Base-by-base conservation (phyloP, 129 eudicot genomes). In the Helichrysum umbraculigerum region DNA sequence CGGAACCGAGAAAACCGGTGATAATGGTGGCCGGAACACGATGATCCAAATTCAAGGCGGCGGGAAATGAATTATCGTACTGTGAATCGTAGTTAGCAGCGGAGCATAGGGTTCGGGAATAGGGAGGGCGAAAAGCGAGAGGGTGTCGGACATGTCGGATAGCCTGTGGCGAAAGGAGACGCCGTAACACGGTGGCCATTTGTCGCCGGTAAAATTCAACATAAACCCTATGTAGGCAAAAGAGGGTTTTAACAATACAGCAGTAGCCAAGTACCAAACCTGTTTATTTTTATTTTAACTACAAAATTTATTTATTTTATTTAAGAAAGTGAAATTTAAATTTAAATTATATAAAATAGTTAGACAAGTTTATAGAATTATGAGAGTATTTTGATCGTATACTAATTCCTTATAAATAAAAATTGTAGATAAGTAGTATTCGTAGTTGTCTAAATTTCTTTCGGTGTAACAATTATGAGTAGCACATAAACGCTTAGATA, bases 1-100 rank as follows among this genome's bases (percentile, higher is more conserved):
- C 98, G 32, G 98, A 90, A 79, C 98, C 98, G 20, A 93, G 98
- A 67, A 93, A 93, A 1, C 98, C 98, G 29, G 98, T 93, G 80
- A 93, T 90, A 10, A 93, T 86, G 68, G 98, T 93, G 59, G 97
- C 98, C 0, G 97, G 92, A 29, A 93, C 87, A 17, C 98, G 92
- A 71, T 81, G 54, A 78, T 93, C 96, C 72, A 85, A 83, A 75
- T 87, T 91, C 66, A 90, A 74, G 10, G 98, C 89, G 0, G 94
- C 83, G 1, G 89, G 79, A 5, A 88, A 68, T 4, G 92, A 83
- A 10, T 88, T 74, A 76, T 78, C 84, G 47, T 82, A 73, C 5
- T 73, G 83, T 5, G 80, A 52, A 21, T 87, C 85, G 81, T 76
- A 69, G 66, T 73, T 82, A 66, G 90, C 67, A 34, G 77, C 60